Conservation (phyloP, 352 stramenopile species). For the Phytopythium ostracodes region DNA sequence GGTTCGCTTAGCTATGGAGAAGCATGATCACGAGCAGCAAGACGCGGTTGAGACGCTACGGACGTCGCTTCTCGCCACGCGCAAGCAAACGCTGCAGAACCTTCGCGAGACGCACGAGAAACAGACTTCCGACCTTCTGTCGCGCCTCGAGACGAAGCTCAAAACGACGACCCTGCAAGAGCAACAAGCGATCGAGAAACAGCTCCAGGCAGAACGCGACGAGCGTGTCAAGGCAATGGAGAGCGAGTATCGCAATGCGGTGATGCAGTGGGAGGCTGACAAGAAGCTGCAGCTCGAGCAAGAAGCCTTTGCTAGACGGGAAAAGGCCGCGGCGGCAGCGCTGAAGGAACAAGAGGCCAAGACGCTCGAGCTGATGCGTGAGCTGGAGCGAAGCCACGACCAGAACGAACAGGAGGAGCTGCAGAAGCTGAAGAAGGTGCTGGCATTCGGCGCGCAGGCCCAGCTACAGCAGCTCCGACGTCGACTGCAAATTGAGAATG, state of each 20-base stretch:
- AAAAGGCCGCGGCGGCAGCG: conserved; percentile 25
- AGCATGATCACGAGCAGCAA: conserved; percentile 40
- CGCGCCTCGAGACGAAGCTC: conserved; percentile 32
- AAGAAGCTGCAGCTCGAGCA: conserved; percentile 40
- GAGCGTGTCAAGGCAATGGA: conserved; percentile 27
- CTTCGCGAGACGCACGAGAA: conserved; percentile 31
- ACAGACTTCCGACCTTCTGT: conserved; percentile 32
- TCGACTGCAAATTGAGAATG: conserved; percentile 33
- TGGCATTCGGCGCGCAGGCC: conserved; percentile 54
- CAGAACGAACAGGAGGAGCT: conserved; percentile 42
- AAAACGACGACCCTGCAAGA: conserved; percentile 31
- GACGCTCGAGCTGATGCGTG: conserved; percentile 34
- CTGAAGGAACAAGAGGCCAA: conserved; percentile 42
- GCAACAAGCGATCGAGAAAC: conserved; percentile 23
- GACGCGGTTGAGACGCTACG: conserved; percentile 23
- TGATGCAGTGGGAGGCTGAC: conserved; percentile 39
- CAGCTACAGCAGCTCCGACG: conserved; percentile 56
- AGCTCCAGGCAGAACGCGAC: conserved; percentile 34
- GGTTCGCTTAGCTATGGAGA: conserved; percentile 37
- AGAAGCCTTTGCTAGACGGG: conserved; percentile 35
- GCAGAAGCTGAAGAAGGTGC: conserved; percentile 51
- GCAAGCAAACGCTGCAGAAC: conserved; percentile 26
- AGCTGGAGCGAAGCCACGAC: conserved; percentile 31
- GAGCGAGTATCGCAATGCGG: conserved; percentile 18
- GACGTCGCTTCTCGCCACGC: conserved; percentile 25